phyloP scores from a whole-genome alignment of 371 early-diverging fungal genomes.

The Parasitella parasitica region DNA sequence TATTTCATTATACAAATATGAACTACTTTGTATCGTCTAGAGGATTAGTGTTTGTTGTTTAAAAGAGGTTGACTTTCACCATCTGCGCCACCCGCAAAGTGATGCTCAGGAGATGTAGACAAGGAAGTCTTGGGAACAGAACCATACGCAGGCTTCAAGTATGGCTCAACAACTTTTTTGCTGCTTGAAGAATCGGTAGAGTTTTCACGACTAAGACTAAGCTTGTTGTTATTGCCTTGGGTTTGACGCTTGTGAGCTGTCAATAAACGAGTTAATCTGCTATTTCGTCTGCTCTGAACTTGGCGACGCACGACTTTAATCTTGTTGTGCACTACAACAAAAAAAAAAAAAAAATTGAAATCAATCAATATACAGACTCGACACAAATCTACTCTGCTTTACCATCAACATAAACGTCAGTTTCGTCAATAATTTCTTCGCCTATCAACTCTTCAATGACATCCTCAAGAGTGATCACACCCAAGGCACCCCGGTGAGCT shows the following conservation, averaged over 20 bases:
- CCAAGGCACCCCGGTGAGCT: slow-evolving; percentile 59
- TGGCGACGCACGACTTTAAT: slow-evolving; percentile 29
- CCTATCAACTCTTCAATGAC: slow-evolving; percentile 96
- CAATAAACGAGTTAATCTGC: slow-evolving; percentile 23
- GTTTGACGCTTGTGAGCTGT: slow-evolving; percentile 18
- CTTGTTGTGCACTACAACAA: slow-evolving; percentile 26
- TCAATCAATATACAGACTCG: neutral
- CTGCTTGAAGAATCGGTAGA: slow-evolving; percentile 10
- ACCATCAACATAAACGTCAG: slow-evolving; percentile 89
- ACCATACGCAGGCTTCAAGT: slow-evolving; percentile 28
- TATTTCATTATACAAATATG: too few species aligned
- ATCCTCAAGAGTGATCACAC: slow-evolving; percentile 96
- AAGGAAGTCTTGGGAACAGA: slow-evolving; percentile 11
- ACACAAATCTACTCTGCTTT: slow-evolving; percentile 1
- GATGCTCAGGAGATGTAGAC: slow-evolving; percentile 16
- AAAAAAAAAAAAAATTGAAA: neutral
- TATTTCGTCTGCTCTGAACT: slow-evolving; percentile 24
- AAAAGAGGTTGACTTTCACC: slow-evolving; percentile 23
- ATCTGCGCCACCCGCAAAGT: neutral
- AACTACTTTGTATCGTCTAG: too few species aligned
- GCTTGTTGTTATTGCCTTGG: neutral
- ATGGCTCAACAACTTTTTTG: slow-evolving; percentile 25
- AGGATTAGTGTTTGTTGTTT: neutral
- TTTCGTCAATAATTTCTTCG: slow-evolving; percentile 93
- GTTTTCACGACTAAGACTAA: slow-evolving; percentile 8